Conservation (phyloP, 2,329 filamentous ascomycete genomes). For the Monilinia laxa region DNA sequence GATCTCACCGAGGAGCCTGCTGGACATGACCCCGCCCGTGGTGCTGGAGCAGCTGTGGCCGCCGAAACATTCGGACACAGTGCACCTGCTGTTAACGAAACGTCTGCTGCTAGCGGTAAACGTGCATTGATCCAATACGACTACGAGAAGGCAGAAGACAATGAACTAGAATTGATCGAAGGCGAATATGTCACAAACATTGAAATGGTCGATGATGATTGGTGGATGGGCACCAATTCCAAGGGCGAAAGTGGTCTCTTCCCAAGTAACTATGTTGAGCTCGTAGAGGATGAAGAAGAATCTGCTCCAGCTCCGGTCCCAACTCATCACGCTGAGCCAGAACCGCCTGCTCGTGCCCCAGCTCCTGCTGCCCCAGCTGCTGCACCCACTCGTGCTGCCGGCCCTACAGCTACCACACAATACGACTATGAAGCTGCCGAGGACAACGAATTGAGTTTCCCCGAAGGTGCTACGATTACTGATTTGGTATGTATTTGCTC, state of each 20-base stretch:
- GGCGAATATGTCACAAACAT: slow-evolving; percentile 88
- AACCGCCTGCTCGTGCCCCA: slow-evolving; percentile 40
- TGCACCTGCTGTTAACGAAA: slow-evolving; percentile 44
- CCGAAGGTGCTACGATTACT: slow-evolving; percentile 80
- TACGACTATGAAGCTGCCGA: slow-evolving; percentile 98
- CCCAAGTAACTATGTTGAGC: slow-evolving; percentile 94
- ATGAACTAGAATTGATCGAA: slow-evolving; percentile 88
- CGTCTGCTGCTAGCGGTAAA: slow-evolving; percentile 57
- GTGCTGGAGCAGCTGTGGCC: slow-evolving; percentile 56
- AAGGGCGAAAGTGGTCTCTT: slow-evolving; percentile 86
- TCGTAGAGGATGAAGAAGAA: slow-evolving; percentile 63
- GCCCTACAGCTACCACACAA: slow-evolving; percentile 65
- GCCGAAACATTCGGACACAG: slow-evolving; percentile 47
- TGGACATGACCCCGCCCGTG: slow-evolving; percentile 58
- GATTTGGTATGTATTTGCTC: slow-evolving; percentile 61
- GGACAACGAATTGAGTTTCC: slow-evolving; percentile 85
- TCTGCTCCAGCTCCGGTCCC: slow-evolving; percentile 37
- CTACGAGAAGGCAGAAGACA: slow-evolving; percentile 96
- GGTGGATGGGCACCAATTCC: slow-evolving; percentile 95
- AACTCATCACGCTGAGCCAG: slow-evolving; percentile 34
- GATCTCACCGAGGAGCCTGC: slow-evolving; percentile 65
- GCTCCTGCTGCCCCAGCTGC: slow-evolving; percentile 57
- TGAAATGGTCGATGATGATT: slow-evolving; percentile 96
- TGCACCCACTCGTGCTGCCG: slow-evolving; percentile 14
- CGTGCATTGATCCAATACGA: slow-evolving; percentile 86